Percentiles rank a stretch among this genome's conserved stretches.
Conservation (phyloP, 2,329 filamentous ascomycete genomes). For the Trichoderma pleuroti region DNA sequence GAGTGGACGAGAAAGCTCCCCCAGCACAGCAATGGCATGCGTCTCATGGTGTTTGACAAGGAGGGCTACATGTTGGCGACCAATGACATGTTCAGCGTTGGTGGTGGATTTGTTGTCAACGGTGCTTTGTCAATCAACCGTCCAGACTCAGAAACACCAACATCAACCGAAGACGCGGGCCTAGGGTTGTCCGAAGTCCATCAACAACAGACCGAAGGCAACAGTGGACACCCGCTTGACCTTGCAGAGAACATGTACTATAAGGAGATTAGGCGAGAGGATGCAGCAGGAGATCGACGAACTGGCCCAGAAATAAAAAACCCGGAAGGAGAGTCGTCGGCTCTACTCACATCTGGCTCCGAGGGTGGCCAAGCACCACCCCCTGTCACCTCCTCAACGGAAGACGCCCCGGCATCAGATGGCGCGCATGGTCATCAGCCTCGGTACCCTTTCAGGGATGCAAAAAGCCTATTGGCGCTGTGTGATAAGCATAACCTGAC, state of each 20-base stretch:
- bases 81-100: constrained; percentile 14
- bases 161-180: not conserved
- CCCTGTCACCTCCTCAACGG: not conserved
- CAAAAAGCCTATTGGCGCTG: not conserved
- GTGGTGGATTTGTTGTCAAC: constrained; percentile 12
- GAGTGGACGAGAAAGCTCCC: constrained; percentile 11
- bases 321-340: not conserved
- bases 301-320: constrained; percentile 3
- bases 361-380: not conserved
- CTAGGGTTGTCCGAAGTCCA: not conserved
- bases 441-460: constrained; percentile 11
- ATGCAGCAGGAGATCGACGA: constrained; percentile 5
- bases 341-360: not conserved
- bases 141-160: not conserved
- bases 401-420: not conserved
- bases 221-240: not conserved
- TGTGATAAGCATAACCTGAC: constrained; percentile 13
- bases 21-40: constrained; percentile 11
- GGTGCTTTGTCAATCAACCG: constrained; percentile 11
- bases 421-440: not conserved
- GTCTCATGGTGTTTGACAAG: constrained; percentile 14
- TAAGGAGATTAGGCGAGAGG: constrained; percentile 7
- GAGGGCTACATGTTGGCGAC: constrained; percentile 16
- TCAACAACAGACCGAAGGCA: not conserved
- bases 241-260: constrained; percentile 14